phyloP scores from a whole-genome alignment of 1,139 yeast species.

The Maudiozyma humilis region DNA sequence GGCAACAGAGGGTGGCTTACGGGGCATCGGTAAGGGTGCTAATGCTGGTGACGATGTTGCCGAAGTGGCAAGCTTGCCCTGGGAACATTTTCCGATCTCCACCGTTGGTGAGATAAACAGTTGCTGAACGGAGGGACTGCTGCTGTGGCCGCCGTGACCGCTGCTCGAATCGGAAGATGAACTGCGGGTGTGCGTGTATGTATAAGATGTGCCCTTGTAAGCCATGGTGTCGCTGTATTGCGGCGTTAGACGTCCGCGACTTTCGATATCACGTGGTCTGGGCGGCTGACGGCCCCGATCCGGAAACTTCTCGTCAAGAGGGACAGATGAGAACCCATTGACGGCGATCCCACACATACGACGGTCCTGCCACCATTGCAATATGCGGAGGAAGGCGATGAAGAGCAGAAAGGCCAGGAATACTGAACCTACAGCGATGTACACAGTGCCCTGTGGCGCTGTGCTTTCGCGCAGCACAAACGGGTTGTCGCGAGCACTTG shows the following conservation, averaged over 20 bases:
- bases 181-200: too few species aligned
- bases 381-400: neutral
- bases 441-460: constrained; percentile 65
- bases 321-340: too few species aligned
- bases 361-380: neutral
- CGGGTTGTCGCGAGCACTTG: constrained; percentile 53
- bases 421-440: constrained; percentile 71
- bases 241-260: constrained; percentile 1
- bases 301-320: neutral
- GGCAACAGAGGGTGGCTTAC: neutral
- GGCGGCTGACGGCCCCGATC: neutral
- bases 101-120: constrained; percentile 67
- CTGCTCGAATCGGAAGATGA: too few species aligned
- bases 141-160: too few species aligned
- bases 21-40: neutral
- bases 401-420: constrained; percentile 40
- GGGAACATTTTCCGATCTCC: constrained; percentile 43
- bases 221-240: neutral
- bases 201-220: too few species aligned
- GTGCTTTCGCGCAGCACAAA: constrained; percentile 41
- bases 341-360: too few species aligned
- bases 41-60: neutral
- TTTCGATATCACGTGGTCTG: neutral
- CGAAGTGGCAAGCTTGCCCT: neutral
- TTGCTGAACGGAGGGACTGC: neutral